Base-by-base conservation (phyloP, 2,329 filamentous ascomycete genomes). In the Arthrobotrys megalospora region DNA sequence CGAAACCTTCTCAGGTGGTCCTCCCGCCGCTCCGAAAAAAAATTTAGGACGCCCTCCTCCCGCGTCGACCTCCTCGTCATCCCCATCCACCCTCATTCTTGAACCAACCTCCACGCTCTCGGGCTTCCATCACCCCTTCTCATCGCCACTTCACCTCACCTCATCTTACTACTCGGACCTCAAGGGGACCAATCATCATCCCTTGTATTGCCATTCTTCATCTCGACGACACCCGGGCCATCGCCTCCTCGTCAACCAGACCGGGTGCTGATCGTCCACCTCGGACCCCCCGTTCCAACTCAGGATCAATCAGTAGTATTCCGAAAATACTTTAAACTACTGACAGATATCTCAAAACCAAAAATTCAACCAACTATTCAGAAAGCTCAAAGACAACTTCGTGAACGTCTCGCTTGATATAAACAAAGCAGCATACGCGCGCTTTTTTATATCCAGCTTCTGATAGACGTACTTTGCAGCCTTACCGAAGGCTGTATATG, bases 1-100 rank as follows among this genome's bases (percentile, higher is more conserved):
- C 66, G 45, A 78, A 71, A 78, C 67, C 75, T 67, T 71, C 75
- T 64, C 72, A 64, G 71, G 45, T 53, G 48, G 64, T 34, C 48
- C 38, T 58, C 55, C 69, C 45, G 65, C 43, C 60, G 65, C 58
- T 48, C 52, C 70, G 62, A 69, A 76, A 66, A 76, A 69, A 75
- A 76, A 72, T 67, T 47, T 47, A 36, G 48, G 47, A 71, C 53
- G 47, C 47, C 53, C 66, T 52, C 53, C 64, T 69, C 55, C 65
- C 63, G 52, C 70, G 52, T 75, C 70, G 43, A 65, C 63, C 53
- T 58, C 71, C 69, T 60, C 60, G 36, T 73, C 69, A 48, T 43
- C 68, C 45, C 72, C 62, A 60, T 72, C 64, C 48, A 66, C 71
- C 62, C 52, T 62, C 43, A 47, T 52, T 76, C 68, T 50, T 65